Conservation (phyloP, 2,329 filamentous ascomycete genomes). For the Fusarium chlamydosporum region DNA sequence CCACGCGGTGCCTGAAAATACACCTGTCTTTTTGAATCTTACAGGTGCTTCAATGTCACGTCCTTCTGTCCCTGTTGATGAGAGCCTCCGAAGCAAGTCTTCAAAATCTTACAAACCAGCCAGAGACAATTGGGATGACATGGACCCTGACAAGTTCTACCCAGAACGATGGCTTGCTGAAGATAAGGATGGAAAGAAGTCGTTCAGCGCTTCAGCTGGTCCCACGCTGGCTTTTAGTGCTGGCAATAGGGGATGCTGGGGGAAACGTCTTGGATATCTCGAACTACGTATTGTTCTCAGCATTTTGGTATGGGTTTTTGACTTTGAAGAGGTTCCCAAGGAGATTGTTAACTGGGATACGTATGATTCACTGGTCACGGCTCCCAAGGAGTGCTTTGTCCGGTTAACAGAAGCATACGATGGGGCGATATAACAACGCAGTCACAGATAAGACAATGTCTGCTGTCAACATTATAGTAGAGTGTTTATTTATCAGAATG, state of each 20-base stretch:
- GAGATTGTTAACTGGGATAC: not conserved
- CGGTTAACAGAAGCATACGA: not conserved
- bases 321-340: not conserved
- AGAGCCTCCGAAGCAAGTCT: not conserved
- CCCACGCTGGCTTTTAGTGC: not conserved
- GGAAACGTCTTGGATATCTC: slow-evolving; percentile 1
- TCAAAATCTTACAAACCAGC: not conserved
- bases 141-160: not conserved
- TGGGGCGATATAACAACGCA: not conserved
- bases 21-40: not conserved
- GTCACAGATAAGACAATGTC: too few species aligned
- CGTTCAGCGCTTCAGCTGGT: not conserved
- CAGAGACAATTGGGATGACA: not conserved
- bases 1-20: not conserved
- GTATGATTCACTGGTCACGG: not conserved
- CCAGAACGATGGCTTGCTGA: not conserved
- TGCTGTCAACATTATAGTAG: too few species aligned
- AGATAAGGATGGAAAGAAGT: not conserved
- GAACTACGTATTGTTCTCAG: not conserved
- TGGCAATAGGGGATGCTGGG: slow-evolving; percentile 2
- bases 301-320: not conserved
- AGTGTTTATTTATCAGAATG: too few species aligned
- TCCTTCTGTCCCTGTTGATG: not conserved
- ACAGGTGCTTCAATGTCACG: not conserved
- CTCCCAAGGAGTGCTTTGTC: not conserved